These are phyloP conservation scores for Dioscorea dumetorum DNA, from an alignment of 106 monocot species.

Conservation along the genomic window DNA sequence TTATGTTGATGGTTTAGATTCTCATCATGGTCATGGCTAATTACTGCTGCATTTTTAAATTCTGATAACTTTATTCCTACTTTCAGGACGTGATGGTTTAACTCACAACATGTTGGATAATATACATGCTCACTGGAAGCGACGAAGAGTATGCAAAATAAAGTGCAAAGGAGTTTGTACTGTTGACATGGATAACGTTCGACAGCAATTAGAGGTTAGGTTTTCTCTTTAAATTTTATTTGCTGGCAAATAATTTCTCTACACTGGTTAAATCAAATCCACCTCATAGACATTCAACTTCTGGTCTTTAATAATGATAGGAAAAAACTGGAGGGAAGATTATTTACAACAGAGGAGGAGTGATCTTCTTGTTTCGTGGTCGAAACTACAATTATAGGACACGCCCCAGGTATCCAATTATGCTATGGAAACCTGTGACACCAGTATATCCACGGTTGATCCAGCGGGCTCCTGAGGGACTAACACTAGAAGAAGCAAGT, in stretches of 20 bases:
- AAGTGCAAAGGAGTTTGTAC: constrained; percentile 99
- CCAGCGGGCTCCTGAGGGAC: constrained; percentile 69
- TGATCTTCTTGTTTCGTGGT: constrained; percentile 81
- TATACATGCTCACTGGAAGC: constrained; percentile 96
- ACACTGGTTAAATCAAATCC: no score
- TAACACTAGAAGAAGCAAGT: constrained; percentile 75
- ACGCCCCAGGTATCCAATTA: constrained; percentile 78
- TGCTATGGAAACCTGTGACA: constrained; percentile 89
- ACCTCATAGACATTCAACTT: not conserved
- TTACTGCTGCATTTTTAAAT: no score
- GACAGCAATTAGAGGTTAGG: constrained; percentile 82
- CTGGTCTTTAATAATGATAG: constrained; percentile 35
- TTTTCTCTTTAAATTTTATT: no score
- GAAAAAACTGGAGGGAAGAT: constrained; percentile 98
- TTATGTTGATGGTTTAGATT: no score
- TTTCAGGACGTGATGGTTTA: constrained; percentile 91
- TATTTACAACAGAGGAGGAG: constrained; percentile 77
- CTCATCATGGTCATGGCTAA: no score
- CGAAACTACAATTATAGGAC: constrained; percentile 85
- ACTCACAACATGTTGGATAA: constrained; percentile 99
- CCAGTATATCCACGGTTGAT: constrained; percentile 92
- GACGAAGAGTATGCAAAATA: constrained; percentile 89
- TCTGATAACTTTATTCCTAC: no score
- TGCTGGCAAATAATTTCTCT: no score
- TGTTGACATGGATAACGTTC: constrained; percentile 94